Percentiles rank a stretch among this genome's conserved stretches.
Evolutionary conservation across 169 alveolate species (phyloP).

Genomic region (Condylostoma magnum): DNA sequence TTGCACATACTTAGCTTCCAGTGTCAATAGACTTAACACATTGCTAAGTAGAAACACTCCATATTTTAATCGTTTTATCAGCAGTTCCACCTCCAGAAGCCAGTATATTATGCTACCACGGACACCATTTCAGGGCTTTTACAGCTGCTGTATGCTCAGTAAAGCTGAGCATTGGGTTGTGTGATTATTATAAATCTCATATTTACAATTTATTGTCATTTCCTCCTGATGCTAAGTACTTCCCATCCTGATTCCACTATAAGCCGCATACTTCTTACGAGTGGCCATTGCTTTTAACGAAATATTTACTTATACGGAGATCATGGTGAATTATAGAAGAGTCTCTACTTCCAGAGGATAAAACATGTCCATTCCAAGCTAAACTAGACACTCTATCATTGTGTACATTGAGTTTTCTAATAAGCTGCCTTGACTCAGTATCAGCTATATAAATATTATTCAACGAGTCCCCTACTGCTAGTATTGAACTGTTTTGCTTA

Average conservation of each 20-base stretch:
- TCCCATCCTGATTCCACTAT: slow-evolving; percentile 75
- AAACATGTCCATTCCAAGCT: slow-evolving; percentile 64
- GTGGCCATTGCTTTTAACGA: slow-evolving; percentile 63
- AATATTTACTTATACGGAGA: slow-evolving; percentile 48
- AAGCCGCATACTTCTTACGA: slow-evolving; percentile 85
- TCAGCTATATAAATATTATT: slow-evolving; percentile 62
- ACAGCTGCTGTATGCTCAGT: slow-evolving; percentile 79
- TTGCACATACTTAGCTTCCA: slow-evolving; percentile 74
- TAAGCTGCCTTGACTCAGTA: slow-evolving; percentile 39
- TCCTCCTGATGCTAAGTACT: slow-evolving; percentile 82
- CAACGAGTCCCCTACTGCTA: slow-evolving; percentile 59
- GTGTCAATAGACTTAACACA: slow-evolving; percentile 55
- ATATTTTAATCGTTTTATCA: slow-evolving; percentile 74
- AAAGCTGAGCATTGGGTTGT: slow-evolving; percentile 33
- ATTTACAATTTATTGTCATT: slow-evolving; percentile 68
- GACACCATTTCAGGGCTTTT: slow-evolving; percentile 84
- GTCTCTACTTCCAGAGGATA: slow-evolving; percentile 76
- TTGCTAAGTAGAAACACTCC: slow-evolving; percentile 59
- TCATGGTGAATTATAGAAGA: slow-evolving; percentile 66
- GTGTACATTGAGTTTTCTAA: slow-evolving; percentile 56
- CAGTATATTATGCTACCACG: slow-evolving; percentile 65
- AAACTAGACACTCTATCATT: slow-evolving; percentile 66
- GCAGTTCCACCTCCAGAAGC: slow-evolving; percentile 84
- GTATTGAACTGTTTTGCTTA: slow-evolving; percentile 45
- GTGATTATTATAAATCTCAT: slow-evolving; percentile 43